These are phyloP conservation scores for Aspergillus sp. DNA, from an alignment of 2,329 filamentous ascomycete genomes.

Conservation along the genomic window DNA sequence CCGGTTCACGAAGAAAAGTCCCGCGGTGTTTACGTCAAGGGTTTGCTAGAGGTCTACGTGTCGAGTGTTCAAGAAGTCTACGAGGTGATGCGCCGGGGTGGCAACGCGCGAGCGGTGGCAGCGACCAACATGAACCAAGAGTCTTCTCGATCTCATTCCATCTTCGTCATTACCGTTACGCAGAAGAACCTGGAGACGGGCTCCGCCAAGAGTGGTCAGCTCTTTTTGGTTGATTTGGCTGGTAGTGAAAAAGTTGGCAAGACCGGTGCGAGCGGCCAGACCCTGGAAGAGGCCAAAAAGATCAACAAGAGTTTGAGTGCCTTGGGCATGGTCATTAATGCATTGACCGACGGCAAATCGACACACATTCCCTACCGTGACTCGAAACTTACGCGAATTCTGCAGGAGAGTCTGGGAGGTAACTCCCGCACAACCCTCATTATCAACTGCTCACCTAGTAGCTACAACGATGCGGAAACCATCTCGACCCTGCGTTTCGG, in stretches of 20 bases:
- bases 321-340: constrained; percentile 98
- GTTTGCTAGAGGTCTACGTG: constrained; percentile 89
- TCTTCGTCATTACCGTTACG: constrained; percentile 93
- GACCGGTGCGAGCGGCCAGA: constrained; percentile 95
- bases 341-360: constrained; percentile 94
- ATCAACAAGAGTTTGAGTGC: constrained; percentile 99
- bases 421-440: constrained; percentile 98
- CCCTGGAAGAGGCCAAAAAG: constrained; percentile 97
- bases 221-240: constrained; percentile 96
- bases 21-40: constrained; percentile 94
- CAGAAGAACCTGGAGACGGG: constrained; percentile 98
- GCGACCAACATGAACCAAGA: constrained; percentile 99
- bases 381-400: constrained; percentile 92
- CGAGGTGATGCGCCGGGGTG: constrained; percentile 92
- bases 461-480: constrained; percentile 96
- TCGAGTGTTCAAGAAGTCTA: constrained; percentile 94
- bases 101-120: constrained; percentile 82
- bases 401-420: constrained; percentile 95
- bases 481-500: constrained; percentile 89
- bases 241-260: constrained; percentile 99
- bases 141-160: constrained; percentile 95
- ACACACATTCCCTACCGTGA: constrained; percentile 95
- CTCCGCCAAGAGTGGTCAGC: constrained; percentile 90
- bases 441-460: constrained; percentile 98
- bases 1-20: constrained; percentile 98